A percentile compares a stretch with the other conserved stretches of the same genome.
These are phyloP conservation scores for Syzygium aqueum DNA, from an alignment of 345 rosid genomes.

Conservation along the genomic window DNA sequence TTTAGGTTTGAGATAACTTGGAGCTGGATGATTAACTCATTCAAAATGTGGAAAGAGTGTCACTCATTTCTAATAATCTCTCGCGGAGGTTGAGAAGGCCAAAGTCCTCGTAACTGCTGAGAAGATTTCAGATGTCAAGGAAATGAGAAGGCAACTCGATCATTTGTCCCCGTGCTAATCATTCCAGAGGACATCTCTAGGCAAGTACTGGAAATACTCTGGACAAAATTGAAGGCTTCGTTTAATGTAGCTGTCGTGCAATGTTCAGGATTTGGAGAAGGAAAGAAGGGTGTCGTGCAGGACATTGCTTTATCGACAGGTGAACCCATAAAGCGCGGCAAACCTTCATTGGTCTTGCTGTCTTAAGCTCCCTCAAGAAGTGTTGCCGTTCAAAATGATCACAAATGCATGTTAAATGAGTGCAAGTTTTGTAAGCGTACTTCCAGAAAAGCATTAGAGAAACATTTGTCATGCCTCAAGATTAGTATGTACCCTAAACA, in stretches of 20 bases:
- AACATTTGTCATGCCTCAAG: not conserved
- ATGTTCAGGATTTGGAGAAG: slow-evolving; percentile 57
- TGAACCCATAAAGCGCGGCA: slow-evolving; percentile 3
- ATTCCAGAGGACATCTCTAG: slow-evolving; percentile 70
- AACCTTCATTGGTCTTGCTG: not conserved
- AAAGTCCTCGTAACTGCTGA: slow-evolving; percentile 72
- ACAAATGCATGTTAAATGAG: not conserved
- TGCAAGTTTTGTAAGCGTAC: not conserved
- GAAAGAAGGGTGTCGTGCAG: slow-evolving; percentile 75
- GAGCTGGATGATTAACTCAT: too few species aligned
- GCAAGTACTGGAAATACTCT: slow-evolving; percentile 45
- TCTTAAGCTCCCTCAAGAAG: not conserved
- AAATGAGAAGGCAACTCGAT: slow-evolving; percentile 64
- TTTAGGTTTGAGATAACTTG: too few species aligned
- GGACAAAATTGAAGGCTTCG: not conserved
- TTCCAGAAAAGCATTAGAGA: not conserved
- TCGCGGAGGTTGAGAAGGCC: slow-evolving; percentile 41
- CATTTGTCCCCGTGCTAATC: slow-evolving; percentile 60
- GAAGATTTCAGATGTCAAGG: slow-evolving; percentile 34
- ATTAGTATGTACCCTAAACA: not conserved
- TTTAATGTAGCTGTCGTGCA: not conserved
- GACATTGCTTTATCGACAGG: slow-evolving; percentile 86
- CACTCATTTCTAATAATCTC: not conserved
- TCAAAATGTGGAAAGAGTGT: too few species aligned
- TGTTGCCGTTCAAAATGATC: not conserved